Percentiles rank a stretch among this genome's conserved stretches.
These are phyloP conservation scores for Globisporangium recalcitrans DNA, from an alignment of 352 stramenopile species.

Conservation along the genomic window DNA sequence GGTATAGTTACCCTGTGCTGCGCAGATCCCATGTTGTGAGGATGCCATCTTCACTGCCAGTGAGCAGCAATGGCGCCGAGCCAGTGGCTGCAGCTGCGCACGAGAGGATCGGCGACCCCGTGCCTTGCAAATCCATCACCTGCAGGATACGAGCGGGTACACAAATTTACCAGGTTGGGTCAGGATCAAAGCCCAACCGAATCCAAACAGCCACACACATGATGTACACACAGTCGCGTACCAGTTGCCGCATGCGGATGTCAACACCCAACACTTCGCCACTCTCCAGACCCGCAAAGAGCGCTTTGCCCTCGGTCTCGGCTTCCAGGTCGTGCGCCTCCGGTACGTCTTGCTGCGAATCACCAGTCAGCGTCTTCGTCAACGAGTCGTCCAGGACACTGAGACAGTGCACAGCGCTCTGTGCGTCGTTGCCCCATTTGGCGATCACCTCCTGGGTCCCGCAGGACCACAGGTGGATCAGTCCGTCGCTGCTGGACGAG, in stretches of 20 bases:
- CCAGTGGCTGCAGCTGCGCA: slow-evolving; percentile 17
- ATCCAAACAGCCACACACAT: background rate
- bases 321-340: slow-evolving; percentile 24
- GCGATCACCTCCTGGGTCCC: slow-evolving; percentile 48
- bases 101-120: slow-evolving; percentile 34
- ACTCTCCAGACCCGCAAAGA: slow-evolving; percentile 63
- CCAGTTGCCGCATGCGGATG: slow-evolving; percentile 34
- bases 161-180: background rate
- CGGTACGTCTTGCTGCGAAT: slow-evolving; percentile 13
- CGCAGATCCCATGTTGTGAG: slow-evolving; percentile 61
- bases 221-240: slow-evolving; percentile 10
- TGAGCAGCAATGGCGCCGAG: slow-evolving; percentile 33
- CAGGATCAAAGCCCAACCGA: background rate
- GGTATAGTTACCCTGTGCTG: slow-evolving; percentile 29
- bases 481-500: slow-evolving; percentile 55
- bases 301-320: slow-evolving; percentile 56
- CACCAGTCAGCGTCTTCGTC: background rate
- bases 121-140: slow-evolving; percentile 36
- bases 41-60: slow-evolving; percentile 58
- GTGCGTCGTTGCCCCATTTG: slow-evolving; percentile 55
- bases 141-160: slow-evolving; percentile 13
- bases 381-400: slow-evolving; percentile 36
- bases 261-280: slow-evolving; percentile 57
- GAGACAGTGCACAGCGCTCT: slow-evolving; percentile 48
- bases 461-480: slow-evolving; percentile 65